Base-by-base conservation (phyloP, 2,329 filamentous ascomycete species). In the Cytospora piceicola region DNA sequence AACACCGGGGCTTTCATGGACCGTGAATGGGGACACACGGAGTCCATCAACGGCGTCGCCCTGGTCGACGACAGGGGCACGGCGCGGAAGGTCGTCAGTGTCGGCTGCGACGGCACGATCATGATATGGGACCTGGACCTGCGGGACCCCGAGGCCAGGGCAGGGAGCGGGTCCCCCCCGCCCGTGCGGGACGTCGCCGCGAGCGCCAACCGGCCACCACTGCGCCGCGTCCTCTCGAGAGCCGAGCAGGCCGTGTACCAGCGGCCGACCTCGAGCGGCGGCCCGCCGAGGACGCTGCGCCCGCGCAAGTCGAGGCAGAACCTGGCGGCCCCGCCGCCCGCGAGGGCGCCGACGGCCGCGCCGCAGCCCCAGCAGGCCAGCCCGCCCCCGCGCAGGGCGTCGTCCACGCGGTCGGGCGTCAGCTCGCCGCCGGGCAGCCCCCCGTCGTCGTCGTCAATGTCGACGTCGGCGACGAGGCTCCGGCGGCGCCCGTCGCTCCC, bases 21-120 rank as follows among this genome's bases (percentile, higher is more conserved):
- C 59, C 88, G 93, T 51, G 95, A 98, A 78, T 97, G 93, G 87
- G 95, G 95, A 1, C 95, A 99, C 71, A 97, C 94, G 0, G 94
- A 97, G 74, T 91, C 94, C 11, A 93, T 99, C 69, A 96, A 92
- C 60, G 94, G 94, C 67, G 88, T 96, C 22, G 85, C 90, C 4
- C 79, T 97, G 22, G 76, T 94, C 14, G 86, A 90, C 63, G 82
- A 82, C 9, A 81, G 83, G 0, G 84, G 86, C 20, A 80, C 82
- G 20, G 78, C 80, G 30, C 84, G 85, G 61, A 84, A 83, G 67
- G 79, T 93, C 52, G 85, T 94, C 61, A 94, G 90, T 70, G 90
- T 91, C 36, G 92, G 90, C 1, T 87, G 90, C 6, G 92, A 95
- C 75, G 91, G 91, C 1, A 92, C 91, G 0, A 89, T 94, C 69